A percentile compares a stretch with the other conserved stretches of the same genome.
phyloP scores from a whole-genome alignment of 2,329 filamentous ascomycete genomes.

The Clonostachys rosea region DNA sequence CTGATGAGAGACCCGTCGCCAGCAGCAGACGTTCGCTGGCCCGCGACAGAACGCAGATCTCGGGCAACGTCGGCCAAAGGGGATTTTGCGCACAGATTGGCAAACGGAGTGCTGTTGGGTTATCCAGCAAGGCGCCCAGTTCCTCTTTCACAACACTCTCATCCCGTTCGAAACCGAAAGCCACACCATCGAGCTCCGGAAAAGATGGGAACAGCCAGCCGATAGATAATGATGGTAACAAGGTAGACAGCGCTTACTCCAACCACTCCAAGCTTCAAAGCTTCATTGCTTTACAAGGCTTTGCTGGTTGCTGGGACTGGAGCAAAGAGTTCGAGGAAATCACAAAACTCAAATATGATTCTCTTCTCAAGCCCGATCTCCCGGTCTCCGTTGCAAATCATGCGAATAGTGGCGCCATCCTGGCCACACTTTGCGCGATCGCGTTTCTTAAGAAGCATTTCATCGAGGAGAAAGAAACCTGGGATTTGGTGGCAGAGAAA shows the following conservation, averaged over 20 bases:
- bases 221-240: not conserved
- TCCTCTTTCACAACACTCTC: too few species aligned
- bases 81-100: too few species aligned
- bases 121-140: too few species aligned
- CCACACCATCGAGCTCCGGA: not conserved
- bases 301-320: constrained; percentile 23
- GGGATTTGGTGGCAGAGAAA: constrained; percentile 64
- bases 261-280: constrained; percentile 9
- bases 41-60: too few species aligned
- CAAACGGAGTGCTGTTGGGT: too few species aligned
- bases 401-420: constrained; percentile 4
- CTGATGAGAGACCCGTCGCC: too few species aligned
- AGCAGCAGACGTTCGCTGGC: too few species aligned
- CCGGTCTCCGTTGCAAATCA: constrained; percentile 1
- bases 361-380: constrained; percentile 1
- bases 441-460: constrained; percentile 37
- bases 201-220: not conserved
- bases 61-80: too few species aligned
- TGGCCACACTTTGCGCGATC: constrained; percentile 21
- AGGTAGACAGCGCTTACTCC: not conserved
- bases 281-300: constrained; percentile 48
- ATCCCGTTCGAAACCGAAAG: too few species aligned
- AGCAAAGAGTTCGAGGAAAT: constrained; percentile 14
- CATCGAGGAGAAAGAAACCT: constrained; percentile 42
- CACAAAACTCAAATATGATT: constrained; percentile 10